Percentiles rank a stretch among this genome's conserved stretches.
These are phyloP conservation scores for Blastocystis hominis DNA, from an alignment of 352 stramenopile species.

Conservation along the genomic window DNA sequence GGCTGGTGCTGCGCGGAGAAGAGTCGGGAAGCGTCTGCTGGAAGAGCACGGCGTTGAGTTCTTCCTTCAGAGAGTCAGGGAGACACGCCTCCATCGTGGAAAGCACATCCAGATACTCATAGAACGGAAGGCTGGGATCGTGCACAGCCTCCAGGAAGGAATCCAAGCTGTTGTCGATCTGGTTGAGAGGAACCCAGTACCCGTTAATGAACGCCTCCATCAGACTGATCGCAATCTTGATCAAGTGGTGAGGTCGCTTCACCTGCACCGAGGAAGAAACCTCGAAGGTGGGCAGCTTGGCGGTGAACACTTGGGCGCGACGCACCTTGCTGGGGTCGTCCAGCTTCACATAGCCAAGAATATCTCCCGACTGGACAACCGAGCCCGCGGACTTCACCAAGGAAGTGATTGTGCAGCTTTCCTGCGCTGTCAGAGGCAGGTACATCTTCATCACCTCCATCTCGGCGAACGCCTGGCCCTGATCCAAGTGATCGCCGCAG, in stretches of 20 bases:
- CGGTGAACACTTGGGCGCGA: constrained; percentile 79
- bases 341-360: constrained; percentile 89
- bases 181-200: constrained; percentile 70
- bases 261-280: constrained; percentile 60
- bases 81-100: constrained; percentile 3
- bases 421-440: constrained; percentile 92
- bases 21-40: neutral
- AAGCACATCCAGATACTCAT: constrained; percentile 24
- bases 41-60: constrained; percentile 23
- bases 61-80: neutral
- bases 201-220: constrained; percentile 85
- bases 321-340: constrained; percentile 92
- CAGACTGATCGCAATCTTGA: constrained; percentile 70
- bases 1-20: neutral
- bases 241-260: constrained; percentile 66
- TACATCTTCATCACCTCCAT: constrained; percentile 99
- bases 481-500: constrained; percentile 79
- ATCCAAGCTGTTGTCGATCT: constrained; percentile 55
- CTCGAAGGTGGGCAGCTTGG: constrained; percentile 66
- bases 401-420: constrained; percentile 80
- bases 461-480: constrained; percentile 76
- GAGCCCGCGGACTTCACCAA: constrained; percentile 89
- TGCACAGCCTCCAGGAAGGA: neutral
- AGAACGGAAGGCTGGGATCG: constrained; percentile 7
- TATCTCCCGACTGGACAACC: constrained; percentile 83